Evolutionary conservation across 805 yeast genomes (phyloP).

Genomic region (Candida nonsorbophila): DNA sequence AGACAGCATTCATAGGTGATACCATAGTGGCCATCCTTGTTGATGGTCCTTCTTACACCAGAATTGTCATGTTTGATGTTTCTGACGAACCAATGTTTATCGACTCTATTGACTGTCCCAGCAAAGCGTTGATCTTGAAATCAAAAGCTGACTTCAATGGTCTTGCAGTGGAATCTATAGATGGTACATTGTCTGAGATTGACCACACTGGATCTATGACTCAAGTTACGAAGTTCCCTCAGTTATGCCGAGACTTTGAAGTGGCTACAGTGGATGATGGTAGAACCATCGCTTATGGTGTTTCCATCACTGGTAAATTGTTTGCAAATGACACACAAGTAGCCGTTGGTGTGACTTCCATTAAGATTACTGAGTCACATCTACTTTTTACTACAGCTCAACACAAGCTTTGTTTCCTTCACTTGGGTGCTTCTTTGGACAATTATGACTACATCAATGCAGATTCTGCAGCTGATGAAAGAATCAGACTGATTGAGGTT

Average conservation of each 20-base stretch:
- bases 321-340: conserved; percentile 57
- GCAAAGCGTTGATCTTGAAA: conserved; percentile 53
- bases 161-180: conserved; percentile 56
- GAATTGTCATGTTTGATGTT: conserved; percentile 47
- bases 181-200: conserved; percentile 51
- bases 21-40: conserved; percentile 50
- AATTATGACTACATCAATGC: conserved; percentile 25
- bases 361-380: conserved; percentile 65
- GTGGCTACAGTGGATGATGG: conserved; percentile 31
- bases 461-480: conserved; percentile 53
- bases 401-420: conserved; percentile 75
- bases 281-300: conserved; percentile 54
- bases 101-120: conserved; percentile 38
- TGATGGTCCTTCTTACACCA: conserved; percentile 49
- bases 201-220: conserved; percentile 20
- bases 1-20: conserved; percentile 53
- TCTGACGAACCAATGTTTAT: conserved; percentile 35
- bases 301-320: conserved; percentile 70
- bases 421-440: conserved; percentile 42
- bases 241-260: conserved; percentile 56
- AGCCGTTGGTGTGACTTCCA: conserved; percentile 75
- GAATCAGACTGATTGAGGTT: conserved; percentile 83
- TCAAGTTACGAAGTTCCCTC: conserved; percentile 55
- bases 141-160: conserved; percentile 47
- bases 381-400: conserved; percentile 85